These are phyloP conservation scores for Neospermospora avenae DNA, from an alignment of 2,329 filamentous ascomycete species.

Conservation along the genomic window DNA sequence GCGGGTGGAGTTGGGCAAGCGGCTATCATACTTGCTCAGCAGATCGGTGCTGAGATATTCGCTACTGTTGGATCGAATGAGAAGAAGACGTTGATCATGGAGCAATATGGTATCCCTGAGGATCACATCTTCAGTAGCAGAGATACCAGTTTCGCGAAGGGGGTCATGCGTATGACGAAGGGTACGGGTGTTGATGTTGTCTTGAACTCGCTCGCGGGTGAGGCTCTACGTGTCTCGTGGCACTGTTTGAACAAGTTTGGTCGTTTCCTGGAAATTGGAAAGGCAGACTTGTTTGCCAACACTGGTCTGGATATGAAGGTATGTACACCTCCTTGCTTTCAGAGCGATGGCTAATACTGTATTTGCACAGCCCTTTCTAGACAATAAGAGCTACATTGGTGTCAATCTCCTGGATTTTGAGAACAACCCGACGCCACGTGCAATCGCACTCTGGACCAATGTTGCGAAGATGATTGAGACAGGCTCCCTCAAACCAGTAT, in stretches of 20 bases:
- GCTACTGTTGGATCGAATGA: conserved; percentile 38
- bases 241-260: conserved; percentile 37
- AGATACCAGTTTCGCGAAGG: conserved; percentile 35
- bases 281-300: not conserved
- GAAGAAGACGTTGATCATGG: conserved; percentile 39
- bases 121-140: conserved; percentile 41
- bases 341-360: not conserved
- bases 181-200: conserved; percentile 30
- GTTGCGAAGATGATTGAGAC: conserved; percentile 37
- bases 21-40: conserved; percentile 34
- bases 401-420: not conserved
- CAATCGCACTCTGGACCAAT: not conserved
- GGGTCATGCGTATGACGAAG: conserved; percentile 32
- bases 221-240: conserved; percentile 30
- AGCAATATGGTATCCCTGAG: conserved; percentile 37
- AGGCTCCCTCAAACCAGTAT: not conserved
- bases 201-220: conserved; percentile 29
- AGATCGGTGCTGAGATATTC: conserved; percentile 39
- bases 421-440: not conserved
- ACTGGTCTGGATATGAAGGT: not conserved
- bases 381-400: not conserved
- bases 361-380: not conserved
- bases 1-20: conserved; percentile 24
- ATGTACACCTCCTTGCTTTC: not conserved
- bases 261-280: conserved; percentile 36